phyloP scores from a whole-genome alignment of 2,329 filamentous ascomycete species.

The Colletotrichum aenigma region DNA sequence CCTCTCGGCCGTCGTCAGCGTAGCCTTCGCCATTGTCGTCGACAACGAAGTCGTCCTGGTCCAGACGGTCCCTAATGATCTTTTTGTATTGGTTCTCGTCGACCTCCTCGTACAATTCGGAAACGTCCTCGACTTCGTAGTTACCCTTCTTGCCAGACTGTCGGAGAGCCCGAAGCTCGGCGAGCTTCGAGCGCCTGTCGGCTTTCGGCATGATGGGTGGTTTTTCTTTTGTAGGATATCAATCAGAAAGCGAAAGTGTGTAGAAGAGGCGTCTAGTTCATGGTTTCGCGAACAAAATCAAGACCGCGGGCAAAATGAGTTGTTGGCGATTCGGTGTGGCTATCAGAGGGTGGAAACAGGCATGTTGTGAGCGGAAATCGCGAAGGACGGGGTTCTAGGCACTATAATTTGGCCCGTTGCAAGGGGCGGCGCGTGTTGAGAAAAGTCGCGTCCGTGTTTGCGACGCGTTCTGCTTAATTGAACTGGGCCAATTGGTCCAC shows the following conservation, averaged over 20 bases:
- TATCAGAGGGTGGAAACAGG: neutral
- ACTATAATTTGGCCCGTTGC: slow-evolving; percentile 3
- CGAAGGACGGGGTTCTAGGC: slow-evolving; percentile 1
- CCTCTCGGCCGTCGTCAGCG: slow-evolving; percentile 93
- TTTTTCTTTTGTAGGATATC: neutral
- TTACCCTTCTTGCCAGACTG: slow-evolving; percentile 88
- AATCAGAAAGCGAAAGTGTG: neutral
- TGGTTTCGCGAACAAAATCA: neutral
- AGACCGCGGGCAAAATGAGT: neutral
- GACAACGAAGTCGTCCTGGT: slow-evolving; percentile 97
- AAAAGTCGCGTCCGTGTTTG: slow-evolving; percentile 16
- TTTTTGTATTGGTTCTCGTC: slow-evolving; percentile 98
- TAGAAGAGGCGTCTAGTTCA: neutral
- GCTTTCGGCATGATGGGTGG: slow-evolving; percentile 44
- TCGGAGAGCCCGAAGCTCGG: slow-evolving; percentile 83
- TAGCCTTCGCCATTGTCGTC: slow-evolving; percentile 98
- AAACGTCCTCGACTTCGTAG: slow-evolving; percentile 85
- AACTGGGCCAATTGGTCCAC: neutral
- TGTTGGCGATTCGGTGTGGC: neutral
- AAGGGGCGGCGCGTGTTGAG: slow-evolving; percentile 6
- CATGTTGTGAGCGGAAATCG: neutral
- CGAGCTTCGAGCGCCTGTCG: slow-evolving; percentile 60
- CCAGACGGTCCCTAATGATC: slow-evolving; percentile 84
- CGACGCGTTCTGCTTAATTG: slow-evolving; percentile 19
- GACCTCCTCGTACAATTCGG: slow-evolving; percentile 91